Evolutionary conservation across 2,329 filamentous ascomycete genomes (phyloP).

Genomic region (Davidsoniella neocaledoniae): DNA sequence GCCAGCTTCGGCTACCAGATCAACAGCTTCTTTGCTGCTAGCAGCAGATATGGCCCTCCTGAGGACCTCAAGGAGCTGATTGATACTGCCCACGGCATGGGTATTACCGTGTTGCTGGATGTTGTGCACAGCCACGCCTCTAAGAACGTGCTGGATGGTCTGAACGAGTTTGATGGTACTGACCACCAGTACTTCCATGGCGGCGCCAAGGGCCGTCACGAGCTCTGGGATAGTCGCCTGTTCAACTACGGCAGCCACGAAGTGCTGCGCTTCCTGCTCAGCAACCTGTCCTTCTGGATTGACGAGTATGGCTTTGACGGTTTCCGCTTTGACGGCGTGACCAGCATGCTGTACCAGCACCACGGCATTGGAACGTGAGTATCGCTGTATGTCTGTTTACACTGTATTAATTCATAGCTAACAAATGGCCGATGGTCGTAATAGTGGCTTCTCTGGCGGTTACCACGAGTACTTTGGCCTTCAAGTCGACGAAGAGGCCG

Average conservation of each 20-base stretch:
- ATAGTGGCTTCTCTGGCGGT: constrained; percentile 81
- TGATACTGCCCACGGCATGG: constrained; percentile 82
- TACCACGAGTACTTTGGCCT: constrained; percentile 96
- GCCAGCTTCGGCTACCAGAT: constrained; percentile 98
- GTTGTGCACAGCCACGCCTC: constrained; percentile 96
- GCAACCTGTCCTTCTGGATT: constrained; percentile 98
- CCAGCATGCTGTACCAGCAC: constrained; percentile 92
- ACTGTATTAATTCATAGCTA: constrained; percentile 12
- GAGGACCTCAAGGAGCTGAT: constrained; percentile 95
- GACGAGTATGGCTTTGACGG: constrained; percentile 94
- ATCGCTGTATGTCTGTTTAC: not conserved
- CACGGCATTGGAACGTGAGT: constrained; percentile 92
- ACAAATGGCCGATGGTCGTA: no score
- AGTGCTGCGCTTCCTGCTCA: constrained; percentile 85
- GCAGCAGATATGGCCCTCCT: constrained; percentile 81
- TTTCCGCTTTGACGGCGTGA: constrained; percentile 95
- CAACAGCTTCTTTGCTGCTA: constrained; percentile 97
- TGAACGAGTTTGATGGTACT: constrained; percentile 91
- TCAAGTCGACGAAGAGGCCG: constrained; percentile 77
- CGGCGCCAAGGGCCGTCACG: constrained; percentile 69
- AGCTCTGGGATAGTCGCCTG: constrained; percentile 86
- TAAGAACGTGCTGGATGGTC: constrained; percentile 87
- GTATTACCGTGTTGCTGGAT: constrained; percentile 79
- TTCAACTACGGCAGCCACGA: constrained; percentile 97
- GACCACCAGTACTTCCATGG: constrained; percentile 94